Evolutionary conservation across 1,284 basidiomycete species (phyloP).

Genomic region (Melampsora larici-populina): DNA sequence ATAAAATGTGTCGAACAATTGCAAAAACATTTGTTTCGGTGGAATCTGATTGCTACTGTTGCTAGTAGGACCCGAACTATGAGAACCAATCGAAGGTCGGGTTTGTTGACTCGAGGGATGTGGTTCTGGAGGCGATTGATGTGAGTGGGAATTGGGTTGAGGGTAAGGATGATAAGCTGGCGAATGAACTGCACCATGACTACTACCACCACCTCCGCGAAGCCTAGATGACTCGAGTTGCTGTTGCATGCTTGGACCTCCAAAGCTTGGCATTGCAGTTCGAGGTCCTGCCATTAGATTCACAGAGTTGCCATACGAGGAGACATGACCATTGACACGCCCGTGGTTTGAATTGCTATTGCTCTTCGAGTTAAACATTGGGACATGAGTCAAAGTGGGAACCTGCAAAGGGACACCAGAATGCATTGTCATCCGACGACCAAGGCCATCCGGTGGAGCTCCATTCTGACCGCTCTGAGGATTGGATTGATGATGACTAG

Average conservation of each 20-base stretch:
- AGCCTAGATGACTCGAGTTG: too few relatives aligned
- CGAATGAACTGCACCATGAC: neutral
- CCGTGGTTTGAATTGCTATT: neutral
- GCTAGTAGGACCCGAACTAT: neutral
- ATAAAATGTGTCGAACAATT: conserved; percentile 48
- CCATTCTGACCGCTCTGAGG: neutral
- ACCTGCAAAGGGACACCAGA: conserved; percentile 20
- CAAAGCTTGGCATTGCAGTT: conserved; percentile 6
- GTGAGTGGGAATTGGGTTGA: neutral
- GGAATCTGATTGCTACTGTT: conserved; percentile 2
- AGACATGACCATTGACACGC: neutral
- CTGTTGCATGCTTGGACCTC: neutral
- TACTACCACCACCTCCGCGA: neutral
- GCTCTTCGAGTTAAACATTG: neutral
- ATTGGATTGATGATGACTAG: conserved; percentile 10
- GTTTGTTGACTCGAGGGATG: neutral
- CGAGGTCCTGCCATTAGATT: neutral
- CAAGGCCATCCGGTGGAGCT: neutral
- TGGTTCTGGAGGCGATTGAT: neutral
- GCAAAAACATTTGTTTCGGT: conserved; percentile 47
- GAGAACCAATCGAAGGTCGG: neutral
- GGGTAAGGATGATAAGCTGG: neutral
- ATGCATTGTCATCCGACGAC: conserved; percentile 41
- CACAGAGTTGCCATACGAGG: neutral
- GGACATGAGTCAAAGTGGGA: conserved; percentile 11